phyloP scores from a whole-genome alignment of 2,329 filamentous ascomycete species.

The Ustulina deusta region DNA sequence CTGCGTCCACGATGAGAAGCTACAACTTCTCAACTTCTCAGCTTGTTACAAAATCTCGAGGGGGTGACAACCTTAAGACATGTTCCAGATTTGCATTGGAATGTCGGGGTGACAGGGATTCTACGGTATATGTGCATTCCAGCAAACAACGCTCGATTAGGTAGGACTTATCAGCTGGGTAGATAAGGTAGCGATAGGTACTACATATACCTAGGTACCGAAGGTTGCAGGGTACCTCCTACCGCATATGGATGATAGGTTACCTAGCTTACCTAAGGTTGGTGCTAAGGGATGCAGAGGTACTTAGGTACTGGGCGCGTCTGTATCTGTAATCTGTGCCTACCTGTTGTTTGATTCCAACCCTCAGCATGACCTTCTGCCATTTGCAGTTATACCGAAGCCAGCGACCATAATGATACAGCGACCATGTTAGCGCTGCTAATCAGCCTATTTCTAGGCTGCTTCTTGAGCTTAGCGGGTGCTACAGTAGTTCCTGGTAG shows the following conservation, averaged over 20 bases:
- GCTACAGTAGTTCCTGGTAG: constrained; percentile 52
- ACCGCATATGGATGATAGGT: too few species aligned
- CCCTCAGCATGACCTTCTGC: background rate
- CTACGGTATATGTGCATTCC: background rate
- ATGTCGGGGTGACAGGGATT: too few species aligned
- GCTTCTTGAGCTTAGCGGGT: constrained; percentile 34
- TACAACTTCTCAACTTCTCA: too few species aligned
- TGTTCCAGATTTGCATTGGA: background rate
- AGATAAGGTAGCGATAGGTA: background rate
- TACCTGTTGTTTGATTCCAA: background rate
- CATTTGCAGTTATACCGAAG: background rate
- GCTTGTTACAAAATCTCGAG: too few species aligned
- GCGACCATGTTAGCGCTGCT: constrained; percentile 37
- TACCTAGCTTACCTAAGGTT: too few species aligned
- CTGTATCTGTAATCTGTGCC: constrained; percentile 2
- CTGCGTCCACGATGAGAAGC: too few species aligned
- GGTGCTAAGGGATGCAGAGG: background rate
- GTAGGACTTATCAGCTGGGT: too few species aligned
- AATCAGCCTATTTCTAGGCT: constrained; percentile 39
- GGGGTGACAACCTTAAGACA: too few species aligned
- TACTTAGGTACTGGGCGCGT: constrained; percentile 1
- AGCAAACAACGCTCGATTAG: background rate
- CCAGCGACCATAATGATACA: constrained; percentile 29
- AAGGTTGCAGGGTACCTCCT: too few species aligned
- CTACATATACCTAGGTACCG: too few species aligned